Percentiles rank a stretch among this genome's conserved stretches.
Evolutionary conservation across 2,329 filamentous ascomycete species (phyloP).

Genomic region (Colletotrichum sp.): DNA sequence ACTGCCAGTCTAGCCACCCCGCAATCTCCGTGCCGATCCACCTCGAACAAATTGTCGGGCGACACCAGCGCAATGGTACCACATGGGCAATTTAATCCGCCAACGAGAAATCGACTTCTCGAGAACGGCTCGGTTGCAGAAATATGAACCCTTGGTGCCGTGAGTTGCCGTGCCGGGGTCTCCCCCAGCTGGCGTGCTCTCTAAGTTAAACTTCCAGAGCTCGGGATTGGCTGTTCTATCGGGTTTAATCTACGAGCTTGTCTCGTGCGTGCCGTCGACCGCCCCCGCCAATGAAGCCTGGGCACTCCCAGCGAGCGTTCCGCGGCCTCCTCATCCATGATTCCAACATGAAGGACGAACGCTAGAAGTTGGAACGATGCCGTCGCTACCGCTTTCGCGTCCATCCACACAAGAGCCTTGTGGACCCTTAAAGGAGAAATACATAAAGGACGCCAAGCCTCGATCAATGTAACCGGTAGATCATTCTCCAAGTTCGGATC

Average conservation of each 20-base stretch:
- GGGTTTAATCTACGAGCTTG: neutral
- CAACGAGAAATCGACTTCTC: neutral
- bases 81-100: conserved; percentile 7
- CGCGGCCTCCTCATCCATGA: neutral
- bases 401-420: neutral
- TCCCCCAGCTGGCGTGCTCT: neutral
- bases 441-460: conserved; percentile 3
- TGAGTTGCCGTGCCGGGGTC: neutral
- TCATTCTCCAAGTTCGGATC: neutral
- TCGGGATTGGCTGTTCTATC: conserved; percentile 3
- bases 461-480: neutral
- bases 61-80: neutral
- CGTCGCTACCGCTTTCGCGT: neutral
- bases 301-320: neutral
- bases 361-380: neutral
- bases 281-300: conserved; percentile 1
- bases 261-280: neutral
- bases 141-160: neutral
- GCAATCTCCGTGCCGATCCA: neutral
- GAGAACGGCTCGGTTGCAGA: neutral
- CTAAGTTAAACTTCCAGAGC: neutral
- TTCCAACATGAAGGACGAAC: neutral
- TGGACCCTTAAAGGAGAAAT: neutral
- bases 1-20: neutral
- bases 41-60: neutral